Evolutionary conservation across 306 rosid species (phyloP).

Genomic region (Quercus engelmannii): DNA sequence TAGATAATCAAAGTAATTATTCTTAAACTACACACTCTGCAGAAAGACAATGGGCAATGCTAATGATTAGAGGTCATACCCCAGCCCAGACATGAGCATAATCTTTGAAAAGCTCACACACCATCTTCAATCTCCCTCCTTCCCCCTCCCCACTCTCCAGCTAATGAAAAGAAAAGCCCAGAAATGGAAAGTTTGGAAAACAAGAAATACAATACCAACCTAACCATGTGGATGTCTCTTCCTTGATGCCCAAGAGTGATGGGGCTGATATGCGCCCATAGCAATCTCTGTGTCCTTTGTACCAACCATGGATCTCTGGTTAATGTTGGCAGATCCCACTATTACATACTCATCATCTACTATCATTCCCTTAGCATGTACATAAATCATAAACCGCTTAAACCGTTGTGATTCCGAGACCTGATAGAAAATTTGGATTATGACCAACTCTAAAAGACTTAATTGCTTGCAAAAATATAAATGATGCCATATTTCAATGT

Average conservation of each 20-base stretch:
- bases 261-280: conserved; percentile 93
- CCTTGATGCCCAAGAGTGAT: conserved; percentile 65
- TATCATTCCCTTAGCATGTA: conserved; percentile 94
- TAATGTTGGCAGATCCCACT: conserved; percentile 92
- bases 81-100: too few relatives aligned
- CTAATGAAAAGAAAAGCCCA: background rate
- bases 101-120: too few relatives aligned
- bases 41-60: too few relatives aligned
- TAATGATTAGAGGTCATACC: too few relatives aligned
- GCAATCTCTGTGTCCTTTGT: conserved; percentile 95
- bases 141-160: too few relatives aligned
- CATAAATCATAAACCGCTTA: conserved; percentile 84
- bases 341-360: conserved; percentile 87
- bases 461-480: background rate
- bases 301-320: conserved; percentile 97
- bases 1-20: background rate
- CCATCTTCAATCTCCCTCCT: too few relatives aligned
- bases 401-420: conserved; percentile 34
- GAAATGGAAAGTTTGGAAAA: background rate
- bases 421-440: conserved; percentile 34
- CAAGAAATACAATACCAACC: conserved; percentile 42
- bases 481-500: background rate
- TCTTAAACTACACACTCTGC: background rate
- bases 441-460: conserved; percentile 7
- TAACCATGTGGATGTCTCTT: conserved; percentile 69